phyloP scores from a whole-genome alignment of 176 grass and related monocot species.

The Saccharum officinarum region DNA sequence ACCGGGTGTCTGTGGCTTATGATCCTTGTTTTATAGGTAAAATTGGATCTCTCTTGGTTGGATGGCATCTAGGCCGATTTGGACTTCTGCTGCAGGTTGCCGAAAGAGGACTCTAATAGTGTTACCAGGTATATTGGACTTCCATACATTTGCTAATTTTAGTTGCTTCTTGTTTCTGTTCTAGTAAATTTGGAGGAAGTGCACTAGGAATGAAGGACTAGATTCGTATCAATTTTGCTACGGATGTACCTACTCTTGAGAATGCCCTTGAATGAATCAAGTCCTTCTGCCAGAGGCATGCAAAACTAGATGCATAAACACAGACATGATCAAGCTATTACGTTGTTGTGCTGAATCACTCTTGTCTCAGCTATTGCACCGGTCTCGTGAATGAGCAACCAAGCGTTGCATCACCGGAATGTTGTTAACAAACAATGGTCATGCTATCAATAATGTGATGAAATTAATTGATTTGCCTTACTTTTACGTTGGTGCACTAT shows the following conservation, averaged over 20 bases:
- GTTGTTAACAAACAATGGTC: not conserved
- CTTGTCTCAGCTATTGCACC: not conserved
- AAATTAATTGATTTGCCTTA: not conserved
- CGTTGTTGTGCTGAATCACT: not conserved
- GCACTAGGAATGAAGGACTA: constrained; percentile 67
- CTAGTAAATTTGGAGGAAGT: constrained; percentile 43
- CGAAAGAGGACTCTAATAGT: constrained; percentile 76
- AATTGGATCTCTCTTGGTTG: constrained; percentile 58
- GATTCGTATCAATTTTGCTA: constrained; percentile 66
- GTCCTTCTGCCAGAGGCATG: constrained; percentile 70
- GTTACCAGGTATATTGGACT: constrained; percentile 49
- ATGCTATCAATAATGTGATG: not conserved
- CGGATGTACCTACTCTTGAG: constrained; percentile 48
- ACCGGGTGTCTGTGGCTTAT: not conserved
- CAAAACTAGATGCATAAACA: constrained; percentile 22
- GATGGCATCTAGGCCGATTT: constrained; percentile 63
- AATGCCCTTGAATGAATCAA: constrained; percentile 63
- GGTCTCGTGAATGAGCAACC: not conserved
- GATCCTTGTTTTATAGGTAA: constrained; percentile 49
- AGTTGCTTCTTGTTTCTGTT: not conserved
- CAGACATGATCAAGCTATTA: not conserved
- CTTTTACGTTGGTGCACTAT: not conserved
- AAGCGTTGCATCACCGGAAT: not conserved
- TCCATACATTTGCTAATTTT: not conserved
- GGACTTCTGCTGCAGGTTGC: constrained; percentile 74